Evolutionary conservation across 2,329 filamentous ascomycete genomes (phyloP), one percentile per base, ranked within the genome.

Genomic region (Cadophora malorum): DNA sequence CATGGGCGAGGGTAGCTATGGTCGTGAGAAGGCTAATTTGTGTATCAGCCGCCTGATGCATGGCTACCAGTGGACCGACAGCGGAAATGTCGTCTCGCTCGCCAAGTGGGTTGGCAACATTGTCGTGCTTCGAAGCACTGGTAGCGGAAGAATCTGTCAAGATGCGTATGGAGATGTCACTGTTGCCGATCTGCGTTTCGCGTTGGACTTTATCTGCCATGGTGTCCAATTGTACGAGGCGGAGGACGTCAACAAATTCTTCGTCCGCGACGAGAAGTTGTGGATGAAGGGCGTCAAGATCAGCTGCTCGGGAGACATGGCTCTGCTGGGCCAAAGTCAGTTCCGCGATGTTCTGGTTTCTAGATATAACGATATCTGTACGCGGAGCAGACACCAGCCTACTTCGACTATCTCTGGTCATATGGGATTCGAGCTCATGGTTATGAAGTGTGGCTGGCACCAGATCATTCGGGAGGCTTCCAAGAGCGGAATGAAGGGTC

Each of bases 221-320:
- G 19, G 28, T 8, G 56, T 23, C 28, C 8, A 10, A 21, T 8
- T 63, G 5, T 63, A 52, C 61, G 61, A 63, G 14, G 23, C 25
- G 12, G 23, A 33, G 14, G 19, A 35, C 0, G 38, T 28, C 0
- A 63, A 63, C 31, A 23, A 23, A 21, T 68, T 45, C 38, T n/a
- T 58, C 25, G 10, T 68, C 33, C 56, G 50, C 7, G 45, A 61
- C 10, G 21, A 38, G 25, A 47, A 25, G 1, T 0, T 47, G 19
- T 68, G 66, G 66, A 28, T 41, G 16, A 59, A 65, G 56, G 63
- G 56, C 2, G 63, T 65, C 1, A 68, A 65, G 41, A 58, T 68
- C 31, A 63, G 66, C 50, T 63, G 56, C 58, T 23, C 14, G 19
- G 63, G 63, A 10, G 63, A 68, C 16, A 58, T 53, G 31, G 10